Conservation (phyloP, 768 basidiomycete genomes). For the Collybia mongolica region DNA sequence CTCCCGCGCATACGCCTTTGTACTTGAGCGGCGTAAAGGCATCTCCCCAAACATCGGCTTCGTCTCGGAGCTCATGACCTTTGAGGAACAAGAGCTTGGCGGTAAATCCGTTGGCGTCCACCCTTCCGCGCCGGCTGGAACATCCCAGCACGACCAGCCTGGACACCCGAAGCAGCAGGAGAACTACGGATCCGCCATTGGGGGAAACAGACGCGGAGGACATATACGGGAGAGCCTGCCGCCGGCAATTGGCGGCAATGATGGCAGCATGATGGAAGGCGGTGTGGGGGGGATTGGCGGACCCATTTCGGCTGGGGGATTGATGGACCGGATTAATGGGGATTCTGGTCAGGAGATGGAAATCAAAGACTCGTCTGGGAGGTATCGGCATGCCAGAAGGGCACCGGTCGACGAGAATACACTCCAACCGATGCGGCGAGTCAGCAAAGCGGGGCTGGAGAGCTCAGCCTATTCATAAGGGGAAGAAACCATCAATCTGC, state of each 20-base stretch:
- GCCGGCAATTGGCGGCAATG: conserved; percentile 30
- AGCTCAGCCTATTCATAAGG: conserved; percentile 40
- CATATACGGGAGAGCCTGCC: conserved; percentile 79
- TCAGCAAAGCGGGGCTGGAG: conserved; percentile 93
- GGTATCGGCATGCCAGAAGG: conserved; percentile 83
- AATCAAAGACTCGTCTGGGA: conserved; percentile 80
- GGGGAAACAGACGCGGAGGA: conserved; percentile 48
- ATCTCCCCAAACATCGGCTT: conserved; percentile 98
- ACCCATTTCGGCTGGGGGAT: conserved; percentile 35
- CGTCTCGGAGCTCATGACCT: conserved; percentile 95
- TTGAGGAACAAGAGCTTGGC: conserved; percentile 88
- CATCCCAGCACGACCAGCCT: conserved; percentile 19
- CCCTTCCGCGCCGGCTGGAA: conserved; percentile 27
- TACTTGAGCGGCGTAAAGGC: conserved; percentile 88
- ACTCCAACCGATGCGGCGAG: conserved; percentile 84
- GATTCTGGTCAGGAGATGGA: conserved; percentile 83
- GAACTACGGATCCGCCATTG: conserved; percentile 43
- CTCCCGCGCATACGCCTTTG: conserved; percentile 87
- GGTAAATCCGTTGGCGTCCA: conserved; percentile 72
- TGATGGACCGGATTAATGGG: conserved; percentile 48
- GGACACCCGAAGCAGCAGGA: conserved; percentile 22
- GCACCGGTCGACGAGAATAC: conserved; percentile 89
- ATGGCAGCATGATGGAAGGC: conserved; percentile 21
- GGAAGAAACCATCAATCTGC: conserved; percentile 2
- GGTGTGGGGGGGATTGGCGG: conserved; percentile 25